Conservation (phyloP, 768 basidiomycete genomes). For the Amanita inopinata region DNA sequence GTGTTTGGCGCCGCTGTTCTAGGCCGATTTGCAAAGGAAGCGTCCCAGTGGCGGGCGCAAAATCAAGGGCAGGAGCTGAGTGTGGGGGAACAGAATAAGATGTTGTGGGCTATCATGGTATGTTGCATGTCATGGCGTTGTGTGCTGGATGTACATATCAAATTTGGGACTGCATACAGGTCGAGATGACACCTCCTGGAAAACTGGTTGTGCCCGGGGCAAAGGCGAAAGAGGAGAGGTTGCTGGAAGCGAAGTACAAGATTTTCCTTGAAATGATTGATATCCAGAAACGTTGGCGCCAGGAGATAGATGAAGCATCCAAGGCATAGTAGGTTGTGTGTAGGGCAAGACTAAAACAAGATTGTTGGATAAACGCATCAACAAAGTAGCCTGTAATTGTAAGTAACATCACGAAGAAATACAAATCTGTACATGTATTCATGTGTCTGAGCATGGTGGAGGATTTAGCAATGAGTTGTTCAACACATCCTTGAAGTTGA, state of each 20-base stretch:
- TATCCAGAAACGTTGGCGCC: constrained; percentile 82
- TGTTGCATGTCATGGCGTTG: constrained; percentile 12
- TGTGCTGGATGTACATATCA: not conserved
- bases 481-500: too few species aligned
- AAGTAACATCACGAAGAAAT: too few species aligned
- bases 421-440: too few species aligned
- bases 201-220: constrained; percentile 58
- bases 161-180: constrained; percentile 29
- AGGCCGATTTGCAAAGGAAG: constrained; percentile 70
- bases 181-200: constrained; percentile 88
- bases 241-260: constrained; percentile 87
- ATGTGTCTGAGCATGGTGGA: too few species aligned
- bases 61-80: constrained; percentile 19
- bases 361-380: not conserved
- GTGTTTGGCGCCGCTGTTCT: constrained; percentile 93
- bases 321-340: constrained; percentile 4
- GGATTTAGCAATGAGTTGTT: too few species aligned
- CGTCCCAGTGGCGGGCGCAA: constrained; percentile 10
- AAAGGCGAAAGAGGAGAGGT: constrained; percentile 50
- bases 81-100: constrained; percentile 43
- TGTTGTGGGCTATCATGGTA: constrained; percentile 91
- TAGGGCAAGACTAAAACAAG: not conserved
- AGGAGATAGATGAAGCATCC: constrained; percentile 57
- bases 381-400: too few species aligned
- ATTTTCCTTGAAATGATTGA: constrained; percentile 87